phyloP scores from a whole-genome alignment of 1,139 yeast genomes.

The Blastobotrys raffinosifermentans region DNA sequence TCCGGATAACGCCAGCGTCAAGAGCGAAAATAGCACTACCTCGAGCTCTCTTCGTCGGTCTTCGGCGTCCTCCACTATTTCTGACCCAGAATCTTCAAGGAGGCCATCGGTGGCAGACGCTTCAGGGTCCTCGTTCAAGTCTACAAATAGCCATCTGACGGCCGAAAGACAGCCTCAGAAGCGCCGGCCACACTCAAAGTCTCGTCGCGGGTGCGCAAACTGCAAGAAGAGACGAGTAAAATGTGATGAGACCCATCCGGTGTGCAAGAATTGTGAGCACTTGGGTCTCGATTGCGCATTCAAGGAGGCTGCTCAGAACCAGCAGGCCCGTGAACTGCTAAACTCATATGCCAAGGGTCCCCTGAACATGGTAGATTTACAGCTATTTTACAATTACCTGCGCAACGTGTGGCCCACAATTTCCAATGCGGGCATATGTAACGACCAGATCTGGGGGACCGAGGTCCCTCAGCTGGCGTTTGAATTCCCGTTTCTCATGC shows the following conservation, averaged over 20 bases:
- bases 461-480: slow-evolving; percentile 88
- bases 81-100: too few relatives aligned
- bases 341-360: slow-evolving; percentile 21
- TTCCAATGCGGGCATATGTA: slow-evolving; percentile 86
- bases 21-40: too few relatives aligned
- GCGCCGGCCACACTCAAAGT: slow-evolving; percentile 62
- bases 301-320: slow-evolving; percentile 8
- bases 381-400: slow-evolving; percentile 82
- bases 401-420: slow-evolving; percentile 80
- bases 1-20: too few relatives aligned
- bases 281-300: slow-evolving; percentile 65
- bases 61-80: too few relatives aligned
- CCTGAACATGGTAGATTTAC: slow-evolving; percentile 69
- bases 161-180: slow-evolving; percentile 19
- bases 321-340: slow-evolving; percentile 1
- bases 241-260: slow-evolving; percentile 83
- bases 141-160: too few relatives aligned
- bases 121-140: too few relatives aligned
- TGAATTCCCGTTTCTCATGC: slow-evolving; percentile 86
- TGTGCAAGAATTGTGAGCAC: slow-evolving; percentile 70
- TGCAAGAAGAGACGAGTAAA: slow-evolving; percentile 86
- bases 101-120: too few relatives aligned
- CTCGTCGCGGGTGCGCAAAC: slow-evolving; percentile 81
- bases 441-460: slow-evolving; percentile 77
- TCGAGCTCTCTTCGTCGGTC: too few relatives aligned